These are phyloP conservation scores for Penicillium atrosanguineum DNA, from an alignment of 495 filamentous ascomycete genomes.

Conservation along the genomic window DNA sequence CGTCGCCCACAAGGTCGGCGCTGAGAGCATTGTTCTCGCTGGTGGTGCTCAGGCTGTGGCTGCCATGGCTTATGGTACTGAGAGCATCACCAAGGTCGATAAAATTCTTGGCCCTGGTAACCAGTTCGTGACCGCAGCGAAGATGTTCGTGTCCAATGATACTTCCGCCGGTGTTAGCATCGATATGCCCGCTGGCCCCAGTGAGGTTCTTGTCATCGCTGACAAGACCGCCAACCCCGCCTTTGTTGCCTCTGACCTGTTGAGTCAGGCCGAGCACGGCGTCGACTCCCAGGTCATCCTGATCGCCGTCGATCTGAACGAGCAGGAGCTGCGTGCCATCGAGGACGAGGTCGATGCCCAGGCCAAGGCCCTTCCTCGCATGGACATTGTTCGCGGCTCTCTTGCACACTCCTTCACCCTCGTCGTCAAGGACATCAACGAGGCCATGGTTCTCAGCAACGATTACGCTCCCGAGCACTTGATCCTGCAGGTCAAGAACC, in stretches of 20 bases:
- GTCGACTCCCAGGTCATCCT: conserved; percentile 93
- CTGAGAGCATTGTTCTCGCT: conserved; percentile 90
- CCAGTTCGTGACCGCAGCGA: conserved; percentile 97
- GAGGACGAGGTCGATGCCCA: conserved; percentile 89
- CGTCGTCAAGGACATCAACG: conserved; percentile 71
- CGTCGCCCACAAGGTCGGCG: conserved; percentile 94
- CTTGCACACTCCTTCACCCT: conserved; percentile 90
- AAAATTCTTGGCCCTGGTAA: conserved; percentile 98
- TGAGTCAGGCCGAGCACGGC: conserved; percentile 96
- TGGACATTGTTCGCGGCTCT: conserved; percentile 90
- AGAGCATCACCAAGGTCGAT: conserved; percentile 87
- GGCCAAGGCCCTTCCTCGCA: conserved; percentile 82
- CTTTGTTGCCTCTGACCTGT: conserved; percentile 90
- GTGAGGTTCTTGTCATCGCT: conserved; percentile 94
- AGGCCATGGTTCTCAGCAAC: conserved; percentile 87
- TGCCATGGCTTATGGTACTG: conserved; percentile 67
- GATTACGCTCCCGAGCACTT: conserved; percentile 96
- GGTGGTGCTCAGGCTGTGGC: conserved; percentile 94
- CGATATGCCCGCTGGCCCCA: conserved; percentile 97
- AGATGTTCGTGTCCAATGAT: conserved; percentile 97
- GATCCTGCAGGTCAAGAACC: conserved; percentile 81
- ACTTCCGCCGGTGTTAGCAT: conserved; percentile 92
- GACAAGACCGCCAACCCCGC: conserved; percentile 86
- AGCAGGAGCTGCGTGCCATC: conserved; percentile 69
- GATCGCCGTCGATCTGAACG: conserved; percentile 77